phyloP scores from a whole-genome alignment of 495 filamentous ascomycete genomes.

The Echria macrotheca region DNA sequence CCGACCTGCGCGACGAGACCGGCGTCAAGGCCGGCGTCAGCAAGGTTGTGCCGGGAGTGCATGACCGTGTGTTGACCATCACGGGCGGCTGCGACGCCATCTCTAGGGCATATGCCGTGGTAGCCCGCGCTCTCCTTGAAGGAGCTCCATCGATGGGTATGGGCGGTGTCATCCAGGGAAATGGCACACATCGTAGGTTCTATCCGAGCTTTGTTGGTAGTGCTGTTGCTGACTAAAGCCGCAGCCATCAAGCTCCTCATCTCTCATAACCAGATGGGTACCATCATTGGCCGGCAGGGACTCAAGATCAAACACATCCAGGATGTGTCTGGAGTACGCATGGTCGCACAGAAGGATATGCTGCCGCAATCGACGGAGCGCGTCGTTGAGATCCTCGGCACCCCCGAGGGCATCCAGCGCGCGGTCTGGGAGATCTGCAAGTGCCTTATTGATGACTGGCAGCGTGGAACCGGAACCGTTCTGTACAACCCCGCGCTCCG shows the following conservation, averaged over 20 bases:
- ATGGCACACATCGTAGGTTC: slow-evolving; percentile 85
- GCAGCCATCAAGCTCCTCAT: slow-evolving; percentile 93
- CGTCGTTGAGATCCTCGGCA: slow-evolving; percentile 92
- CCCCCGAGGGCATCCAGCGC: slow-evolving; percentile 87
- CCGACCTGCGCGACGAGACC: slow-evolving; percentile 92
- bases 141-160: slow-evolving; percentile 92
- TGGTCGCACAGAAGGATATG: slow-evolving; percentile 99
- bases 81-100: slow-evolving; percentile 81
- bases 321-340: slow-evolving; percentile 91
- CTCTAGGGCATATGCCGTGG: slow-evolving; percentile 85
- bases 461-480: slow-evolving; percentile 91
- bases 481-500: slow-evolving; percentile 94
- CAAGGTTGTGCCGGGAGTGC: slow-evolving; percentile 95
- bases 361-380: slow-evolving; percentile 98
- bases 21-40: slow-evolving; percentile 96
- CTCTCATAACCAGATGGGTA: slow-evolving; percentile 99
- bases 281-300: slow-evolving; percentile 93
- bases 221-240: slow-evolving; percentile 15
- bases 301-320: slow-evolving; percentile 99
- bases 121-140: slow-evolving; percentile 84
- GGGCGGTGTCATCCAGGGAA: slow-evolving; percentile 77
- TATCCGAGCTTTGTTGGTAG: neutral
- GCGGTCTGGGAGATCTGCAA: slow-evolving; percentile 99
- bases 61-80: slow-evolving; percentile 93
- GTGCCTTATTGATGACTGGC: slow-evolving; percentile 95